These are phyloP conservation scores for Spizellomyces sp. DNA, from an alignment of 192 early-diverging fungal genomes.

Conservation along the genomic window DNA sequence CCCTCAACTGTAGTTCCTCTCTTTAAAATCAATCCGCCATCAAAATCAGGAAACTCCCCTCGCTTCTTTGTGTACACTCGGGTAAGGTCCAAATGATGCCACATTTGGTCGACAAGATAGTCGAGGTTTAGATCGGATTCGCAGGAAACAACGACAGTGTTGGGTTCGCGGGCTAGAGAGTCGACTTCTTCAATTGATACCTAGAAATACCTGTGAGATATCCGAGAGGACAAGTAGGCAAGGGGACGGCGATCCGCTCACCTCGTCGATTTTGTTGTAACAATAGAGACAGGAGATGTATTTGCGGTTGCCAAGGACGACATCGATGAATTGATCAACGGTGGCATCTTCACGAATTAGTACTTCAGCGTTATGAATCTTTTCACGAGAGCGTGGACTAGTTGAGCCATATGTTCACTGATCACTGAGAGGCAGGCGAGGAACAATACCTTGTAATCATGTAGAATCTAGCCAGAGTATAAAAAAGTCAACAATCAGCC, in stretches of 20 bases:
- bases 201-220: slow-evolving; percentile 31
- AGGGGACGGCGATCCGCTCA: slow-evolving; percentile 2
- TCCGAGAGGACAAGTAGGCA: neutral
- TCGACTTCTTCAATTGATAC: slow-evolving; percentile 96
- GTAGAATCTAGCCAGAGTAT: slow-evolving; percentile 68
- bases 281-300: slow-evolving; percentile 94
- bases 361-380: slow-evolving; percentile 97
- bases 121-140: slow-evolving; percentile 92
- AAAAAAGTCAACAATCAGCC: neutral
- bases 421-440: no score
- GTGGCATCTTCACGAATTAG: slow-evolving; percentile 95
- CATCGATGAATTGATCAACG: slow-evolving; percentile 97
- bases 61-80: slow-evolving; percentile 97
- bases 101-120: slow-evolving; percentile 86
- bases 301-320: slow-evolving; percentile 96
- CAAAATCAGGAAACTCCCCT: slow-evolving; percentile 93
- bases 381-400: slow-evolving; percentile 7
- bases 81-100: slow-evolving; percentile 85
- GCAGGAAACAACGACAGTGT: slow-evolving; percentile 91
- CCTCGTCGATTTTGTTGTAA: slow-evolving; percentile 93
- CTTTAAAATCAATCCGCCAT: slow-evolving; percentile 85
- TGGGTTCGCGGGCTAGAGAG: slow-evolving; percentile 74
- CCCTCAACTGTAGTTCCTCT: slow-evolving; percentile 51
- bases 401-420: neutral
- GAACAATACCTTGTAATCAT: slow-evolving; percentile 76